These are phyloP conservation scores for Hypoxylon sp. DNA, from an alignment of 2,329 filamentous ascomycete genomes.

Conservation along the genomic window DNA sequence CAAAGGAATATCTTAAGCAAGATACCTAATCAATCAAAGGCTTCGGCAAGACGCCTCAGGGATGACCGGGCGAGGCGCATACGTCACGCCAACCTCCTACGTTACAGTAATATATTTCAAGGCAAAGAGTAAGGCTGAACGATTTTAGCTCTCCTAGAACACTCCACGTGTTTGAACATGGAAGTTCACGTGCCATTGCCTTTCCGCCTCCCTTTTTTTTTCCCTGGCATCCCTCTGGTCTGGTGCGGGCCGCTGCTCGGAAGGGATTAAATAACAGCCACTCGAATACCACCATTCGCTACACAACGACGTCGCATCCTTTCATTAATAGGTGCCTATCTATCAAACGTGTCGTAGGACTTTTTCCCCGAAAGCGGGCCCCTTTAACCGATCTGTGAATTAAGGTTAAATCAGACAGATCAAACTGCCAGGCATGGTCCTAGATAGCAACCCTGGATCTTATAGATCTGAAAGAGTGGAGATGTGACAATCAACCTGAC, in stretches of 20 bases:
- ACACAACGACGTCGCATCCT: neutral
- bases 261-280: neutral
- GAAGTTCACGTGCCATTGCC: too few relatives aligned
- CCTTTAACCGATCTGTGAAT: neutral
- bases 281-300: neutral
- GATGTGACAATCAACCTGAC: neutral
- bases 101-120: neutral
- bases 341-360: neutral
- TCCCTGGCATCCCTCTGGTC: too few relatives aligned
- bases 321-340: neutral
- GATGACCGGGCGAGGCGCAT: neutral
- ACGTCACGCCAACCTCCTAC: neutral
- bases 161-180: neutral
- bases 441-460: neutral
- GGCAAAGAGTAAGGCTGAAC: neutral
- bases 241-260: too few relatives aligned
- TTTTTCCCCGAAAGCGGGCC: neutral
- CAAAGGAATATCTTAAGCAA: neutral
- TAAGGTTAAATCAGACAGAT: constrained; percentile 1
- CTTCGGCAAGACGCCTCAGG: neutral
- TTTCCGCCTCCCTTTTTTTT: too few relatives aligned
- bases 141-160: neutral
- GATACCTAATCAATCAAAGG: neutral
- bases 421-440: neutral
- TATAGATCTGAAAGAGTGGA: neutral